A percentile compares a stretch with the other conserved stretches of the same genome.
phyloP scores from a whole-genome alignment of 108 stramenopile genomes.

The Licmophora abbreviata region DNA sequence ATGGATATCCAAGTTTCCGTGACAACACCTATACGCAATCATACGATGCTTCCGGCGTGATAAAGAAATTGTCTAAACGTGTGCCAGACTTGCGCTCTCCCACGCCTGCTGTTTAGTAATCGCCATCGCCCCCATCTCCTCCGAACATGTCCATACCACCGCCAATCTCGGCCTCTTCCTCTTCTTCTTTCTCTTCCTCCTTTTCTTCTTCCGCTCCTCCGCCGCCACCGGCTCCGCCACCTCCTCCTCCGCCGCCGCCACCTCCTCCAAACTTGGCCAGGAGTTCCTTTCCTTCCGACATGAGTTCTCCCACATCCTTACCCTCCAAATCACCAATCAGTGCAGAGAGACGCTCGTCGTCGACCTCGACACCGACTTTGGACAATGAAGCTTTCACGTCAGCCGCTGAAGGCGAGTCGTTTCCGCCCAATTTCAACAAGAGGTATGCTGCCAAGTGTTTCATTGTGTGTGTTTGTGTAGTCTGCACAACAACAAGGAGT shows the following conservation, averaged over 20 bases:
- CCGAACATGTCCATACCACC: slow-evolving; percentile 67
- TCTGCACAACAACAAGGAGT: background rate
- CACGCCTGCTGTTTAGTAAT: slow-evolving; percentile 76
- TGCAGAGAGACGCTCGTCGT: slow-evolving; percentile 50
- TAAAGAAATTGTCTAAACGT: too few relatives aligned
- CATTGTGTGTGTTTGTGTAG: slow-evolving; percentile 49
- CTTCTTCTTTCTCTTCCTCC: slow-evolving; percentile 55
- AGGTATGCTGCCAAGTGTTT: slow-evolving; percentile 96
- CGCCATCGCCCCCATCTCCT: slow-evolving; percentile 58
- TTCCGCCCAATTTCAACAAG: slow-evolving; percentile 91
- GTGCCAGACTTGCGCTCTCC: too few relatives aligned
- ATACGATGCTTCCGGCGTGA: too few relatives aligned
- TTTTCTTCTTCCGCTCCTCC: slow-evolving; percentile 42
- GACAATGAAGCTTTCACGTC: slow-evolving; percentile 87
- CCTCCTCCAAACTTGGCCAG: slow-evolving; percentile 94
- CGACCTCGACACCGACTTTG: slow-evolving; percentile 86
- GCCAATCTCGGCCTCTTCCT: slow-evolving; percentile 51
- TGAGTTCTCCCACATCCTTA: slow-evolving; percentile 87
- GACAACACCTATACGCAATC: too few relatives aligned
- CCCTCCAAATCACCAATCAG: slow-evolving; percentile 89
- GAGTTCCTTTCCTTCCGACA: slow-evolving; percentile 71
- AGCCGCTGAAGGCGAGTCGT: slow-evolving; percentile 85
- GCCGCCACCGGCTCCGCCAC: slow-evolving; percentile 40
- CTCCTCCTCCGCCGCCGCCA: slow-evolving; percentile 82
- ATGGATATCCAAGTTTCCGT: slow-evolving; percentile 40